Percentiles rank a stretch among this genome's conserved stretches.
These are phyloP conservation scores for Picochlorum sp. DNA, from an alignment of 139 green algal species.

Conservation along the genomic window DNA sequence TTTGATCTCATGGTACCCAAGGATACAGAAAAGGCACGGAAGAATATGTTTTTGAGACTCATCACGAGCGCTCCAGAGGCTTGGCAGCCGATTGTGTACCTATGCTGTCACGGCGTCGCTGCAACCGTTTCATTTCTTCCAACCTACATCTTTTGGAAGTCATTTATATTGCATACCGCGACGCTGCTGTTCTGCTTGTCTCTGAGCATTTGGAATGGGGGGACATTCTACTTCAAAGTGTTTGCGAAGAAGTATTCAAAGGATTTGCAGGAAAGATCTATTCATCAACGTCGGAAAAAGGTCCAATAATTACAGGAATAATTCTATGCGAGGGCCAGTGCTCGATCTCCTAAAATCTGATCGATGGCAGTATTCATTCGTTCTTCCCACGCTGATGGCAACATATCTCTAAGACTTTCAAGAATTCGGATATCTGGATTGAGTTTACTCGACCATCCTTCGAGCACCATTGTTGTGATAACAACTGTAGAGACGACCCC, in stretches of 20 bases:
- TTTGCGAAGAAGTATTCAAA: constrained; percentile 25
- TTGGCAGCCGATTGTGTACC: constrained; percentile 18
- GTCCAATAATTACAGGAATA: background rate
- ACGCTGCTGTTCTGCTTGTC: constrained; percentile 34
- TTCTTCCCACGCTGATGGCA: constrained; percentile 44
- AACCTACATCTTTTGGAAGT: constrained; percentile 26
- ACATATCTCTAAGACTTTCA: constrained; percentile 41
- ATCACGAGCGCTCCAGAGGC: constrained; percentile 12
- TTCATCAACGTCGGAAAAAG: background rate
- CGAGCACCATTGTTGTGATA: constrained; percentile 78
- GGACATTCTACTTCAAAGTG: constrained; percentile 51
- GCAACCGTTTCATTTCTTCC: constrained; percentile 20
- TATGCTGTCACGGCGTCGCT: constrained; percentile 18
- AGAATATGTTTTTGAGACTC: constrained; percentile 4
- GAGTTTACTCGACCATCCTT: constrained; percentile 80
- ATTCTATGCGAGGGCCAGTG: constrained; percentile 7
- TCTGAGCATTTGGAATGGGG: constrained; percentile 49
- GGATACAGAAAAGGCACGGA: constrained; percentile 10
- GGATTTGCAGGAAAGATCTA: constrained; percentile 11
- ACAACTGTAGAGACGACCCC: constrained; percentile 61
- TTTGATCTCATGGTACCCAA: constrained; percentile 36
- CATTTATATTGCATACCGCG: constrained; percentile 41
- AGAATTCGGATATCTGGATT: constrained; percentile 84
- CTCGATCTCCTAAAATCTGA: constrained; percentile 27
- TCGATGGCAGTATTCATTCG: constrained; percentile 45